Conservation (phyloP, 108 stramenopile genomes). For the Fistulifera solaris region DNA sequence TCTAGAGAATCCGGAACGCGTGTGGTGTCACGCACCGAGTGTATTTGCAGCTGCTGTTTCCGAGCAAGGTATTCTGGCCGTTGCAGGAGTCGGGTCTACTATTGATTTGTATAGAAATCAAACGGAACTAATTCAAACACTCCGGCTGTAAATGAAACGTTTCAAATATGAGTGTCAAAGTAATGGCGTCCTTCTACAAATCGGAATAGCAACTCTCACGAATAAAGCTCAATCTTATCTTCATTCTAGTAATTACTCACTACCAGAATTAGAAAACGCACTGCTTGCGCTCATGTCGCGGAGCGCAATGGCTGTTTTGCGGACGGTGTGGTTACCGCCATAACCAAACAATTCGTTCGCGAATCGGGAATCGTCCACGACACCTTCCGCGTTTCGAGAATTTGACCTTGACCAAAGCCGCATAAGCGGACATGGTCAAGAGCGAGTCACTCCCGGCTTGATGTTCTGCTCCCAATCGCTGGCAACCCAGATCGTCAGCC, state of each 20-base stretch:
- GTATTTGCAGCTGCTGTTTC: not conserved
- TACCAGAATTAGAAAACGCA: no score
- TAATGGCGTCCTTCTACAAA: no score
- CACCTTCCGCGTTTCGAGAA: constrained; percentile 43
- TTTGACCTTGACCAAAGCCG: constrained; percentile 77
- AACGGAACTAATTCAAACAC: no score
- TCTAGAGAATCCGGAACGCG: not conserved
- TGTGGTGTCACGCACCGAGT: not conserved
- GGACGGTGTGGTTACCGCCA: constrained; percentile 80
- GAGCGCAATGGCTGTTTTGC: constrained; percentile 52
- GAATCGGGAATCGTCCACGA: constrained; percentile 62
- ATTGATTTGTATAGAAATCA: constrained; percentile 4
- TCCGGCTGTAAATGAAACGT: no score
- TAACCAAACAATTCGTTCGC: constrained; percentile 87
- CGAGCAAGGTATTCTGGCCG: not conserved
- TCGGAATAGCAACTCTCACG: no score
- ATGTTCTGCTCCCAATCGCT: constrained; percentile 96
- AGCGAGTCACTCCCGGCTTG: constrained; percentile 97
- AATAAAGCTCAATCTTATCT: no score
- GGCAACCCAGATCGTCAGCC: constrained; percentile 88
- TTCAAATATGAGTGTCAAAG: no score
- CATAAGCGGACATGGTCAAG: constrained; percentile 93
- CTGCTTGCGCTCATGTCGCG: no score
- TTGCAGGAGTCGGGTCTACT: not conserved
- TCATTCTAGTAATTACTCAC: no score